A percentile compares a stretch with the other conserved stretches of the same genome.
Conservation (phyloP, 352 stramenopile genomes). For the Phytophthora fragariae region DNA sequence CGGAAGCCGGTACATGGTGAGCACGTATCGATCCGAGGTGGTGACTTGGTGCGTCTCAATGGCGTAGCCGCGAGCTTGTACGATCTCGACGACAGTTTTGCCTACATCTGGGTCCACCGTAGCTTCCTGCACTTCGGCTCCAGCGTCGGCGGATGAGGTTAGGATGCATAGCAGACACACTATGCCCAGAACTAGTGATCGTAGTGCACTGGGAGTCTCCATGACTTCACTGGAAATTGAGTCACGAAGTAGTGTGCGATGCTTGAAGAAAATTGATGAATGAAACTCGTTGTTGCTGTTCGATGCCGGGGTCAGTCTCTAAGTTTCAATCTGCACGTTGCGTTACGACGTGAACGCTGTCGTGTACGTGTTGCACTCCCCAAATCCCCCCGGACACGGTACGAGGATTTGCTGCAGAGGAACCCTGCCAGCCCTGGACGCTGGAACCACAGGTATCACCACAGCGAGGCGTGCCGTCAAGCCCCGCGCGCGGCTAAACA, state of each 20-base stretch:
- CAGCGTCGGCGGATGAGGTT: not conserved
- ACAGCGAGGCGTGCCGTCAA: no score
- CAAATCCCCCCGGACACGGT: no score
- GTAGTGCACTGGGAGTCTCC: not conserved
- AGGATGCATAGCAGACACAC: not conserved
- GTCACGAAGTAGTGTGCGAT: not conserved
- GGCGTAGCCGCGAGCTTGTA: conserved; percentile 36
- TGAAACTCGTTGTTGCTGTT: not conserved
- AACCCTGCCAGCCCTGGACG: no score
- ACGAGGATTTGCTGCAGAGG: no score
- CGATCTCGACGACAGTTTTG: no score
- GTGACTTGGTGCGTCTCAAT: conserved; percentile 55
- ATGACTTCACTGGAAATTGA: not conserved
- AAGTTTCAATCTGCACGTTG: no score
- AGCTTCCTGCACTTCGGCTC: not conserved
- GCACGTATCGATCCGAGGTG: conserved; percentile 58
- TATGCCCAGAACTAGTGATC: not conserved
- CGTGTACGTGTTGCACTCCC: no score
- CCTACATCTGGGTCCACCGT: no score
- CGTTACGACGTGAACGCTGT: no score
- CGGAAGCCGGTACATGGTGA: conserved; percentile 62
- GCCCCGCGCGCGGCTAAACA: no score
- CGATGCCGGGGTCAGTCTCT: no score
- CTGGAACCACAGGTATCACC: no score
- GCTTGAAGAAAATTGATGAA: not conserved